Conservation (phyloP, 768 basidiomycete genomes). For the Boletus bicolor region DNA sequence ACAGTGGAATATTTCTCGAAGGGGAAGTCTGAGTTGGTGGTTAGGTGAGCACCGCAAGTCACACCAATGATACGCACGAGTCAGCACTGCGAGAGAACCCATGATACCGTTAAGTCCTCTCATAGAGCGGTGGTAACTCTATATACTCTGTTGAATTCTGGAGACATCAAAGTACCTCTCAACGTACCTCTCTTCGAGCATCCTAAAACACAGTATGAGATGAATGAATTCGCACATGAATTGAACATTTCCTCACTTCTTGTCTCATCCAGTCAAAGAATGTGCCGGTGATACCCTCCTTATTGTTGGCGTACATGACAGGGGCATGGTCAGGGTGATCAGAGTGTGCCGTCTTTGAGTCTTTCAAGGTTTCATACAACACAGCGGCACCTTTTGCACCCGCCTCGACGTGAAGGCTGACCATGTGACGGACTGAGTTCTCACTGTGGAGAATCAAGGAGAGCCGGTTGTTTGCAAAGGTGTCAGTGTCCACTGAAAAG, state of each 20-base stretch:
- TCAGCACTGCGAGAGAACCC: slow-evolving; percentile 25
- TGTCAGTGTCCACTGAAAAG: slow-evolving; percentile 26
- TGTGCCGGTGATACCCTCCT: slow-evolving; percentile 17
- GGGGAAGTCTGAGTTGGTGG: slow-evolving; percentile 27
- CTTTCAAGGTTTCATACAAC: slow-evolving; percentile 29
- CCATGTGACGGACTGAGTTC: slow-evolving; percentile 22
- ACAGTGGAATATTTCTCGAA: slow-evolving; percentile 29
- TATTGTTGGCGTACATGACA: slow-evolving; percentile 19
- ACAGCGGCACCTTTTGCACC: slow-evolving; percentile 16
- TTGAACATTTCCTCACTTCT: slow-evolving; percentile 13
- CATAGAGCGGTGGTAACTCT: slow-evolving; percentile 27
- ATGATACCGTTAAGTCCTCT: slow-evolving; percentile 20
- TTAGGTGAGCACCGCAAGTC: not conserved
- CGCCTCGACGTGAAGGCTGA: slow-evolving; percentile 18
- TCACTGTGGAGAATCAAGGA: slow-evolving; percentile 28
- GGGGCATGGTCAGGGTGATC: slow-evolving; percentile 22
- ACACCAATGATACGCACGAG: slow-evolving; percentile 9
- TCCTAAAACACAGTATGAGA: slow-evolving; percentile 9
- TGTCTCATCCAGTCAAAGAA: slow-evolving; percentile 26
- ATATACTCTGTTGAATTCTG: not conserved
- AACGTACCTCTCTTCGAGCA: slow-evolving; percentile 18
- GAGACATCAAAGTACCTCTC: not conserved
- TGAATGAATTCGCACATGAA: not conserved
- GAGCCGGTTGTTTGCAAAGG: slow-evolving; percentile 36
- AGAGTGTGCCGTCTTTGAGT: slow-evolving; percentile 18